A percentile compares a stretch with the other conserved stretches of the same genome.
phyloP scores from a whole-genome alignment of 2,329 filamentous ascomycete species.

The Parastagonospora avenae region DNA sequence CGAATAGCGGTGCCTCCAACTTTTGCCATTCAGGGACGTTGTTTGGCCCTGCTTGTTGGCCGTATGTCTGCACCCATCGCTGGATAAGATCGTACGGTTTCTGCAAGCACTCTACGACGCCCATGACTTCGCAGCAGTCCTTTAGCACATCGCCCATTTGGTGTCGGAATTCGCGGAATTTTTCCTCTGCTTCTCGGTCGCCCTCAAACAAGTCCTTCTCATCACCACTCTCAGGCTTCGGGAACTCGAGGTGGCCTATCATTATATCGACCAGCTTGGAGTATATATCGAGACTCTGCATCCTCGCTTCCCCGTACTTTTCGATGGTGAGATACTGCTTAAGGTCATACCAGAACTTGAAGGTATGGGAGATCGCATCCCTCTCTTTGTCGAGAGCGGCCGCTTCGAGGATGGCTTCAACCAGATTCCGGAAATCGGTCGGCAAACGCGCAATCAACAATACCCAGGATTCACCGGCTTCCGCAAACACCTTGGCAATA shows the following conservation, averaged over 20 bases:
- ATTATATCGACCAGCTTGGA: slow-evolving; percentile 91
- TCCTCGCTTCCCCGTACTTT: slow-evolving; percentile 80
- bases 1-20: slow-evolving; percentile 92
- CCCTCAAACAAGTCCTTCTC: slow-evolving; percentile 90
- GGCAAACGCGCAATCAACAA: slow-evolving; percentile 87
- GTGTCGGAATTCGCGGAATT: slow-evolving; percentile 95
- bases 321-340: slow-evolving; percentile 96
- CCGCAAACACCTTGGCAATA: slow-evolving; percentile 86
- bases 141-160: slow-evolving; percentile 98
- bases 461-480: slow-evolving; percentile 94
- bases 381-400: slow-evolving; percentile 84
- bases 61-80: slow-evolving; percentile 84
- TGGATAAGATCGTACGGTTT: slow-evolving; percentile 90
- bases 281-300: slow-evolving; percentile 80
- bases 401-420: slow-evolving; percentile 91
- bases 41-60: slow-evolving; percentile 71
- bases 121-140: slow-evolving; percentile 95
- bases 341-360: slow-evolving; percentile 97
- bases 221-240: slow-evolving; percentile 72
- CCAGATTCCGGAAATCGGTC: slow-evolving; percentile 77
- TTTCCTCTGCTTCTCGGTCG: slow-evolving; percentile 93
- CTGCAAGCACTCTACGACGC: slow-evolving; percentile 84
- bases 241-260: slow-evolving; percentile 87
- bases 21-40: slow-evolving; percentile 95
- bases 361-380: slow-evolving; percentile 91